Percentiles rank a stretch among this genome's conserved stretches.
Evolutionary conservation across 2,329 filamentous ascomycete genomes (phyloP).

Genomic region (Colletotrichum melonis): DNA sequence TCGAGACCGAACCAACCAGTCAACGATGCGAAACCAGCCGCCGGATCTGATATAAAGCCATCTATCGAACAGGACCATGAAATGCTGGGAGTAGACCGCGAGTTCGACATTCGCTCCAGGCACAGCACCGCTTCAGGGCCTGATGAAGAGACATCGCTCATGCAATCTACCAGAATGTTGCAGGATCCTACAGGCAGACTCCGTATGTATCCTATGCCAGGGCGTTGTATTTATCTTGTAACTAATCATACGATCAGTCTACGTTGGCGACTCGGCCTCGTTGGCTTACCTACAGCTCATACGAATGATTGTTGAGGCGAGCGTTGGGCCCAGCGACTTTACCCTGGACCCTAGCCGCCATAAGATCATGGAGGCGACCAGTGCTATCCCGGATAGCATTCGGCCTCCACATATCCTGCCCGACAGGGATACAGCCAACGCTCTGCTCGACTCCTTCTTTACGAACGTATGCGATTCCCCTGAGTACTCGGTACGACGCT

Average conservation of each 20-base stretch:
- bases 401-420: slow-evolving; percentile 65
- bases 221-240: background rate
- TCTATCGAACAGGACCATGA: slow-evolving; percentile 27
- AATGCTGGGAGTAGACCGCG: slow-evolving; percentile 12
- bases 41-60: slow-evolving; percentile 28
- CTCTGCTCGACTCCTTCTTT: slow-evolving; percentile 70
- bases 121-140: slow-evolving; percentile 55
- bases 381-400: slow-evolving; percentile 56
- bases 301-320: slow-evolving; percentile 68
- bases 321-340: slow-evolving; percentile 66
- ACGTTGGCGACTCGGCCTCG: slow-evolving; percentile 72
- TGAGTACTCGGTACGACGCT: background rate
- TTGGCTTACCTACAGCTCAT: slow-evolving; percentile 71
- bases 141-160: slow-evolving; percentile 67
- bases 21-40: slow-evolving; percentile 19
- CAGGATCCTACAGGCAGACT: slow-evolving; percentile 68
- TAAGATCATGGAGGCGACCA: slow-evolving; percentile 66
- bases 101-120: slow-evolving; percentile 42
- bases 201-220: slow-evolving; percentile 51
- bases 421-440: slow-evolving; percentile 62
- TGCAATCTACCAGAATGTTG: slow-evolving; percentile 67
- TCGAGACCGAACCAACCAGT: slow-evolving; percentile 13
- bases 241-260: slow-evolving; percentile 52
- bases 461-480: slow-evolving; percentile 58
- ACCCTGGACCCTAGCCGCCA: slow-evolving; percentile 68